Base-by-base conservation (phyloP, 2,329 filamentous ascomycete genomes). In the Diplodia corticola region DNA sequence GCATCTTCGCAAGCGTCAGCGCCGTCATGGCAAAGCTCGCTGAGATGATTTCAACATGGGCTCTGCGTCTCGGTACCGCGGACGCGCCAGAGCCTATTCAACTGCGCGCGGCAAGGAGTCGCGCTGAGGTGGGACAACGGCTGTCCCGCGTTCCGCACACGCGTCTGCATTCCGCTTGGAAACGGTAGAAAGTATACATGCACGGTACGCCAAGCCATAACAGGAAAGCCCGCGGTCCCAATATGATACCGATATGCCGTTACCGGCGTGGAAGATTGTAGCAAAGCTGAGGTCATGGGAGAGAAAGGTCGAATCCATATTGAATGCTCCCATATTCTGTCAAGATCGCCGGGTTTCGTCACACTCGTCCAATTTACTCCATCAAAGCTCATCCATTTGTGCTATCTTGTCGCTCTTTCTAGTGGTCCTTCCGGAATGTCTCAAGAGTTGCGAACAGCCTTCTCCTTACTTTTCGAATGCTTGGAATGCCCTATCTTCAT, bases 401-500 rank as follows among this genome's bases (percentile, higher is more conserved):
- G 57, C 40, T 49, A 17, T 61, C 40, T 49, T 48, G 26, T 33
- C 55, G n/a, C 28, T 26, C 40, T 49, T 61, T 20, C 57, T 37
- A 61, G 9, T 61, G 57, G 57, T 26, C 28, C 26, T 17, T 40
- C 12, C 44, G 57, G 57, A 61, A 61, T 61, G 40, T 61, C 33
- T 61, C 44, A 35, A 49, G 28, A 50, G 40, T 35, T 35, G 57
- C 57, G 26, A 49, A 61, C 57, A 20, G 57, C 2, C 44, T 49
- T 26, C 44, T 61, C 57, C 57, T 61, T 61, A 61, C 57, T 20
- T 61, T 59, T 49, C 35, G 10, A 10, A 20, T 22, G 28, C 22
- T 17, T 35, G 50, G 63, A 64, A 64, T 64, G 50, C 37, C n/a
- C 2, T 35, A 55, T 55, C 33, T 54, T 61, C 57, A 61, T 20